Base-by-base conservation (phyloP, 2,329 filamentous ascomycete genomes). In the Magnaporthiopsis poae region DNA sequence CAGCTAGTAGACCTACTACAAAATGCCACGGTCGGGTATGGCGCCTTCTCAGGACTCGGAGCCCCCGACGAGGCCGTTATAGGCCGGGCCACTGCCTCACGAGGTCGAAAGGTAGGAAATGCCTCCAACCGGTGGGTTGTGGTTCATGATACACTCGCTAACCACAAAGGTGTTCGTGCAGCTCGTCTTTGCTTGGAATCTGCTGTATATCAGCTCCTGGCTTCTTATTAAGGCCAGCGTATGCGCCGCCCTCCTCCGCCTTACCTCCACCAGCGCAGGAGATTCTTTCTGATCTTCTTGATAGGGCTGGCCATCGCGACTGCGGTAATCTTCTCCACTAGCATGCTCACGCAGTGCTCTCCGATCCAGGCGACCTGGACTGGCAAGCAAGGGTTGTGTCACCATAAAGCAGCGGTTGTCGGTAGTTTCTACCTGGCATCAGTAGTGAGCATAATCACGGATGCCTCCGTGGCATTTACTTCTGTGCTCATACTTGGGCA, bases 401-500 rank as follows among this genome's bases (percentile, higher is more conserved):
- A 33, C n/a, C 46, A 39, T 13, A 18, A 3, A 3, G 35, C 61
- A 7, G 3, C 18, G 3, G 31, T 63, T 5, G n/a, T 33, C 15
- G 33, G n/a, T 13, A 11, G 25, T 29, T 63, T 63, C 18, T 63
- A 63, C 12, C 61, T 63, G 33, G 31, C n/a, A 11, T 63, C 61
- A 35, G 61, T 35, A 27, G 61, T 63, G 35, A 25, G 27, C 35
- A 63, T 63, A 18, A 18, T 46, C 61, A 27, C 61, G 13, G 61
- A 63, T 52, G 70, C 70, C 64, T 67, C 66, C 0, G 61, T 75
- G 2, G 66, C 67, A 0, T 71, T 73, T 1, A 68, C 76, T 2
- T 64, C 72, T 0, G 66, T 75, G 5, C 68, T 75, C 1, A 59
- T 75, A 27, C 65, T 75, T 0, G 72, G 72, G 66, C 73, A 72